Evolutionary conservation across 1,284 basidiomycete species (phyloP).

Genomic region (Sporisorium iseilematis-ciliati): DNA sequence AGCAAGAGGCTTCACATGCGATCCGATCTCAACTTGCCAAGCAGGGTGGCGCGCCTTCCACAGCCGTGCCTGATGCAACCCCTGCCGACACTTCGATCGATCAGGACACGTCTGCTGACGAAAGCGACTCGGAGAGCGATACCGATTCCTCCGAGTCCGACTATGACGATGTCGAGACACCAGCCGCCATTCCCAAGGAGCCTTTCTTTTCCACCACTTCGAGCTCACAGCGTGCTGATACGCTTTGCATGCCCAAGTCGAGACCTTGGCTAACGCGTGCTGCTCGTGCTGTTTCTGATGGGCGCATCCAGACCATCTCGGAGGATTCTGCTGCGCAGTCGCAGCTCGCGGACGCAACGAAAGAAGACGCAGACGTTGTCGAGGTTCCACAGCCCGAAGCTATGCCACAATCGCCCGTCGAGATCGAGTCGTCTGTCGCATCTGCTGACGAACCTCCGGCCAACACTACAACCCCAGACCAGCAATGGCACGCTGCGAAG

Average conservation of each 20-base stretch:
- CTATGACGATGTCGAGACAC: conserved; percentile 56
- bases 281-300: conserved; percentile 39
- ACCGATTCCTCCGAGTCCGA: conserved; percentile 39
- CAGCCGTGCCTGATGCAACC: not conserved
- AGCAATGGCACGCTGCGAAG: conserved; percentile 58
- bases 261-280: conserved; percentile 44
- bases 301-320: conserved; percentile 37
- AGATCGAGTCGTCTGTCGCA: not conserved
- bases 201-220: conserved; percentile 34
- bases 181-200: conserved; percentile 44
- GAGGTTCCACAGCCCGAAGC: conserved; percentile 16
- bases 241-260: conserved; percentile 35
- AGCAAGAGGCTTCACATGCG: conserved; percentile 36
- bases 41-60: conserved; percentile 3
- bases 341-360: conserved; percentile 15
- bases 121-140: conserved; percentile 34
- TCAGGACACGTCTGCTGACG: conserved; percentile 6
- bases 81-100: conserved; percentile 7
- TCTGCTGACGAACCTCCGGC: not conserved
- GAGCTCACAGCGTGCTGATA: conserved; percentile 22
- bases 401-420: conserved; percentile 2
- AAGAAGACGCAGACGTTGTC: conserved; percentile 8
- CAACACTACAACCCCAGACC: conserved; percentile 28
- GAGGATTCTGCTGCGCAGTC: conserved; percentile 20
- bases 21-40: conserved; percentile 34